Evolutionary conservation across 345 rosid species (phyloP).

Genomic region (Eucalyptus pauciflora): DNA sequence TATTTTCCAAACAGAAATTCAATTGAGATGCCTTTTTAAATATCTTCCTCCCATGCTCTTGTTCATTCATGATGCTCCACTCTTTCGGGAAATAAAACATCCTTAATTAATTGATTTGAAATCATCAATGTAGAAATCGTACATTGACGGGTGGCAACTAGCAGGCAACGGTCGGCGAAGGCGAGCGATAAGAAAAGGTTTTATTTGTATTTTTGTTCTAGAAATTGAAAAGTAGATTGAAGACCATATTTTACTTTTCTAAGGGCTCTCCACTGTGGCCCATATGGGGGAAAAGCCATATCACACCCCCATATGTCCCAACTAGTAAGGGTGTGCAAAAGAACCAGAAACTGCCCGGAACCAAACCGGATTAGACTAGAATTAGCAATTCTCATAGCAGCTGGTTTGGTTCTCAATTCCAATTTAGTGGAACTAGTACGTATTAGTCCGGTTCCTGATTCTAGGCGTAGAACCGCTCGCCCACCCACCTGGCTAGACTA

Average conservation of each 20-base stretch:
- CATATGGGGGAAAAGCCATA: constrained; percentile 20
- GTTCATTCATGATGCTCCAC: too few species aligned
- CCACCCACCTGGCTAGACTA: fast-evolving
- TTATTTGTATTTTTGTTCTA: fast-evolving
- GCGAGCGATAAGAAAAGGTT: too few species aligned
- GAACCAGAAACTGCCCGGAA: neutral
- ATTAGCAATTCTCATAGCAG: fast-evolving
- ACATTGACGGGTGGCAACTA: fast-evolving
- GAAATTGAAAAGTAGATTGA: too few species aligned
- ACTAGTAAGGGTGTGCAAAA: neutral
- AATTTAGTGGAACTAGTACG: too few species aligned
- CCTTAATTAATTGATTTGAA: too few species aligned
- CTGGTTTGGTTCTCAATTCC: fast-evolving
- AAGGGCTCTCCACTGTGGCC: constrained; percentile 40
- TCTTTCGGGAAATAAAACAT: too few species aligned
- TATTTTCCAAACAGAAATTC: fast-evolving
- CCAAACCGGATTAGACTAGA: fast-evolving
- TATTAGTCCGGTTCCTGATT: fast-evolving
- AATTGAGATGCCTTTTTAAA: too few species aligned
- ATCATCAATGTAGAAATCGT: too few species aligned
- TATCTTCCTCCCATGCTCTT: too few species aligned
- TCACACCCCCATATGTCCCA: constrained; percentile 15
- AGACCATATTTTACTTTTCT: constrained; percentile 10
- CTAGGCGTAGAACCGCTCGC: fast-evolving
- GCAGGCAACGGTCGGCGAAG: too few species aligned